Evolutionary conservation across 768 basidiomycete genomes (phyloP).

Genomic region (Boletus sp.): DNA sequence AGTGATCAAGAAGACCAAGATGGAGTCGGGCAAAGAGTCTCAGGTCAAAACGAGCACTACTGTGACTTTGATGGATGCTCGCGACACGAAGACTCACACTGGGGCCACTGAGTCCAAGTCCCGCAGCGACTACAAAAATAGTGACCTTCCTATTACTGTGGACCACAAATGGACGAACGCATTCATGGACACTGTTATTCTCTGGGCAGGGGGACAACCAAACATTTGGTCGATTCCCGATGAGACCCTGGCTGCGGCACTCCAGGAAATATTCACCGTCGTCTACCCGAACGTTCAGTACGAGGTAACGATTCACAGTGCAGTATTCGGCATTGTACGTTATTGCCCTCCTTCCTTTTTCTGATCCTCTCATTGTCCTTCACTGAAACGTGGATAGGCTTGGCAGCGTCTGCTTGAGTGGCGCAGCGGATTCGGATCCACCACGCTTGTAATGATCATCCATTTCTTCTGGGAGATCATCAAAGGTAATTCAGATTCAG

Average conservation of each 20-base stretch:
- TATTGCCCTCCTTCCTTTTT: neutral
- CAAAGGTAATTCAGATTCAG: neutral
- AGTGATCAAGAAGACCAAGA: neutral
- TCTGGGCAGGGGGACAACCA: slow-evolving; percentile 1
- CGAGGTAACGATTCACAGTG: neutral
- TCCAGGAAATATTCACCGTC: slow-evolving; percentile 1
- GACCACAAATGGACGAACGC: neutral
- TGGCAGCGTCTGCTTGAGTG: slow-evolving; percentile 3
- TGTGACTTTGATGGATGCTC: neutral
- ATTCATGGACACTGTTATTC: slow-evolving; percentile 2
- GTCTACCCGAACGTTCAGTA: neutral
- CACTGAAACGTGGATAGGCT: neutral
- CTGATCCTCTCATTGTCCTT: neutral
- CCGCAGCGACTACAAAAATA: neutral
- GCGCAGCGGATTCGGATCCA: neutral
- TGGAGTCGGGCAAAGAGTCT: neutral
- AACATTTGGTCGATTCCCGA: slow-evolving; percentile 2
- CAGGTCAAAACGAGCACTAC: neutral
- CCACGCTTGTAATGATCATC: neutral
- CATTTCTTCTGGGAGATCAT: slow-evolving; percentile 1
- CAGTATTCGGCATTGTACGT: neutral
- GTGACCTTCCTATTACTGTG: neutral
- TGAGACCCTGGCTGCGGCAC: neutral
- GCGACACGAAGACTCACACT: neutral
- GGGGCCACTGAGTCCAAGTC: neutral